A percentile compares a stretch with the other conserved stretches of the same genome.
These are phyloP conservation scores for Marsdenia floribunda DNA, from an alignment of 257 asterid genomes.

Conservation along the genomic window DNA sequence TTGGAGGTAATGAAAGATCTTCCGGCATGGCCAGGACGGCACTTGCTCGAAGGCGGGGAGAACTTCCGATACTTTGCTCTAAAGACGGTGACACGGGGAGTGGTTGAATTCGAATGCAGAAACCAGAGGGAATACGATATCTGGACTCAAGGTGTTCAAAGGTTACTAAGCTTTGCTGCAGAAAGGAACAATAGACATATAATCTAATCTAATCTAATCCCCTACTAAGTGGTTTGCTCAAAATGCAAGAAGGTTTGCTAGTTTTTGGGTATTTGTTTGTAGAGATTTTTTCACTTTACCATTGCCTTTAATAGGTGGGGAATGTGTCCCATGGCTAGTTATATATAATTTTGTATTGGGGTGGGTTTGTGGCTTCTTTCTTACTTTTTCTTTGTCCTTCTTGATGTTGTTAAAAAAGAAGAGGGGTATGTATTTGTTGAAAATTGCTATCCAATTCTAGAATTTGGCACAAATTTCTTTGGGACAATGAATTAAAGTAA, in stretches of 20 bases:
- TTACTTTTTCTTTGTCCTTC: slow-evolving; percentile 7
- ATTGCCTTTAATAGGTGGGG: background rate
- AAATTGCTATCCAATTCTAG: slow-evolving; percentile 6
- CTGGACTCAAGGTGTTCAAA: slow-evolving; percentile 95
- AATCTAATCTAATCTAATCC: slow-evolving; percentile 9
- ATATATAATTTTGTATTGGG: slow-evolving; percentile 23
- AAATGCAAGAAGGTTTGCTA: slow-evolving; percentile 9
- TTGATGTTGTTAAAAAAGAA: slow-evolving; percentile 24
- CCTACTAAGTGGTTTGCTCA: background rate
- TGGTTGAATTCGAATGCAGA: slow-evolving; percentile 84
- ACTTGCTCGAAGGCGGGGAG: slow-evolving; percentile 82
- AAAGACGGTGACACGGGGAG: slow-evolving; percentile 70
- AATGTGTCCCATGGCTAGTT: slow-evolving; percentile 19
- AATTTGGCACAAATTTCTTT: slow-evolving; percentile 9
- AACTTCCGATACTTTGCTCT: slow-evolving; percentile 69
- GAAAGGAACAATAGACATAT: slow-evolving; percentile 63
- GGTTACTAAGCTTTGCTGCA: slow-evolving; percentile 66
- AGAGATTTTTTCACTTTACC: background rate
- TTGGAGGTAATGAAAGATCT: slow-evolving; percentile 68
- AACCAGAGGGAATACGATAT: slow-evolving; percentile 78
- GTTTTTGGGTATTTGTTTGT: slow-evolving; percentile 19
- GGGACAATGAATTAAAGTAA: slow-evolving; percentile 12
- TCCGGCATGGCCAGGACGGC: slow-evolving; percentile 98
- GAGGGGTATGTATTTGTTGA: slow-evolving; percentile 9
- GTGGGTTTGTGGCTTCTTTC: slow-evolving; percentile 32